Conservation (phyloP, 371 early-diverging fungal species). For the Saksenaea oblongispora region DNA sequence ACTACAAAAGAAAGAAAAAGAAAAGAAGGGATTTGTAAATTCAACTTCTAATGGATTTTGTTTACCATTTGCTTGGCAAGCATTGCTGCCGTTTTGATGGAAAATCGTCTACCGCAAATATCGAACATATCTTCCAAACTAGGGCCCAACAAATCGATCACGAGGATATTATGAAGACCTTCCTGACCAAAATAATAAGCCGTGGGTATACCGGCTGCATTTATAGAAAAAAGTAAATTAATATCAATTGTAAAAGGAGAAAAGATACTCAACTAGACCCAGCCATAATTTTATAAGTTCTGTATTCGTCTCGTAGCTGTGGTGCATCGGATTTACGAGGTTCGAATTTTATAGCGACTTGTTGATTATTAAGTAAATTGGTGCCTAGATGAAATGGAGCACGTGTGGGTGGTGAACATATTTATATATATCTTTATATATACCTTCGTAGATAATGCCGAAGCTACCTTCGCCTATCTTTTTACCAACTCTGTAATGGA, state of each 20-base stretch:
- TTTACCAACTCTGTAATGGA: constrained; percentile 88
- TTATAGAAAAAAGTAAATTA: constrained; percentile 10
- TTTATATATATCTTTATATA: neutral
- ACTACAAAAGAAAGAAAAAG: constrained; percentile 36
- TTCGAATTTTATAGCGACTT: constrained; percentile 93
- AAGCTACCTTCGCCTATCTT: constrained; percentile 95
- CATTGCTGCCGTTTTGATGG: constrained; percentile 93
- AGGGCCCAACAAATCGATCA: constrained; percentile 96
- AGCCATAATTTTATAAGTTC: constrained; percentile 85
- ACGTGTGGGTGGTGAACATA: neutral
- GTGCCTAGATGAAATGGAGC: constrained; percentile 37
- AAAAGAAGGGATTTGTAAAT: neutral
- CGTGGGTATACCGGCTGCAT: constrained; percentile 75
- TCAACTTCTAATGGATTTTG: neutral
- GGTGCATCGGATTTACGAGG: constrained; percentile 91
- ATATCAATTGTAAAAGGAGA: constrained; percentile 11
- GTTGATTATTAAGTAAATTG: constrained; percentile 78
- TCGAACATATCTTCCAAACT: constrained; percentile 96
- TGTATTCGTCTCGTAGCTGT: constrained; percentile 89
- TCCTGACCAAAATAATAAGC: constrained; percentile 94
- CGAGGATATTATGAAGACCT: constrained; percentile 88
- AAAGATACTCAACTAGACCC: constrained; percentile 52
- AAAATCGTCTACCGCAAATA: constrained; percentile 86
- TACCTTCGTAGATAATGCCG: constrained; percentile 96
- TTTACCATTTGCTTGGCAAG: constrained; percentile 91